phyloP scores from a whole-genome alignment of 2,329 filamentous ascomycete species.

The Beauveria brongniartii region DNA sequence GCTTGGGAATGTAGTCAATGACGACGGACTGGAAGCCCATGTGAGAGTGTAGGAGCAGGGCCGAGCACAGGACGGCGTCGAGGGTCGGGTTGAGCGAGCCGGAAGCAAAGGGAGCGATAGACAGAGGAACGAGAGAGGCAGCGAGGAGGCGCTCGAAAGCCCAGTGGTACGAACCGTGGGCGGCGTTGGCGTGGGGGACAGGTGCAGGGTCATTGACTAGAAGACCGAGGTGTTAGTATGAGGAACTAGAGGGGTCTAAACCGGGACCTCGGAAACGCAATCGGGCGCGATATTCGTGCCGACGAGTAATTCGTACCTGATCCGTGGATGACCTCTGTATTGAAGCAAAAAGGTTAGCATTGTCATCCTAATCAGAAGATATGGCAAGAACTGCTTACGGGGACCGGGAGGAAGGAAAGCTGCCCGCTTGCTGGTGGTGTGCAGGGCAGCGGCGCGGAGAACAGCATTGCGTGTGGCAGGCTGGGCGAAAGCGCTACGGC shows the following conservation, averaged over 20 bases:
- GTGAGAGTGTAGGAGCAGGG: conserved; percentile 86
- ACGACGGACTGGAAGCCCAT: conserved; percentile 88
- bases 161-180: conserved; percentile 98
- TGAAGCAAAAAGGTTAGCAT: not conserved
- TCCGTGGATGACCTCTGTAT: conserved; percentile 65
- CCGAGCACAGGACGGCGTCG: conserved; percentile 77
- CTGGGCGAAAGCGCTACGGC: conserved; percentile 30
- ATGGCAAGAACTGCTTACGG: conserved; percentile 49
- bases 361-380: too few relatives aligned
- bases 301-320: conserved; percentile 46
- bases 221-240: conserved; percentile 6
- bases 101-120: conserved; percentile 83
- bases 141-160: conserved; percentile 85
- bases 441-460: conserved; percentile 64
- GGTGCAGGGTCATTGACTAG: conserved; percentile 79
- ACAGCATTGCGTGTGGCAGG: conserved; percentile 26
- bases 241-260: not conserved
- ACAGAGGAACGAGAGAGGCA: conserved; percentile 74
- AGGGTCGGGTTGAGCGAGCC: conserved; percentile 83
- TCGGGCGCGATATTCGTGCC: not conserved
- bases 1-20: conserved; percentile 80
- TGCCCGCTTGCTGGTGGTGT: conserved; percentile 69
- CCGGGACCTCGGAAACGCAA: not conserved
- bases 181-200: conserved; percentile 61
- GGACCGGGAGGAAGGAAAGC: conserved; percentile 77